Percentiles rank a stretch among this genome's conserved stretches.
phyloP scores from a whole-genome alignment of 495 filamentous ascomycete genomes.

The Diplogelasinospora grovesii region DNA sequence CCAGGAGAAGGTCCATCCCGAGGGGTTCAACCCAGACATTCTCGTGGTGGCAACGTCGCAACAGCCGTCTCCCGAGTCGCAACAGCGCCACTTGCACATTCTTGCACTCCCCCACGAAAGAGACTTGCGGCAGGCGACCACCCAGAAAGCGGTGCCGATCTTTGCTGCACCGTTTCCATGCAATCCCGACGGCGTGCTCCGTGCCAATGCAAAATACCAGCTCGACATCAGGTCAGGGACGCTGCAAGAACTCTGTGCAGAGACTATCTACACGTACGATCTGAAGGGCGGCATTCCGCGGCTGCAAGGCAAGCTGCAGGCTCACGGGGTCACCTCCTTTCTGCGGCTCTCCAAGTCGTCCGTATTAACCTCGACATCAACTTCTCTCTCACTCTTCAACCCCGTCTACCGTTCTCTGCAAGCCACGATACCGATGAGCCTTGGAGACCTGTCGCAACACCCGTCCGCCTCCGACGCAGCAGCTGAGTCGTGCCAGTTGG shows the following conservation, averaged over 20 bases:
- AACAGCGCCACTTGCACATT: slow-evolving; percentile 38
- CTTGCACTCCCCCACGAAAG: slow-evolving; percentile 32
- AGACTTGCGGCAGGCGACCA: slow-evolving; percentile 14
- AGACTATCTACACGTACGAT: slow-evolving; percentile 43
- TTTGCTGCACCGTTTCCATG: slow-evolving; percentile 22
- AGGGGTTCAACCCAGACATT: slow-evolving; percentile 40
- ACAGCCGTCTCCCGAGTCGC: background rate
- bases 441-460: slow-evolving; percentile 7
- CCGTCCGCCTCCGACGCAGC: slow-evolving; percentile 12
- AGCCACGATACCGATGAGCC: slow-evolving; percentile 41
- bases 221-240: slow-evolving; percentile 51
- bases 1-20: slow-evolving; percentile 27
- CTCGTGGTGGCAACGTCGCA: slow-evolving; percentile 38
- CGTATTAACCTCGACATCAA: slow-evolving; percentile 35
- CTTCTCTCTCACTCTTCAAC: slow-evolving; percentile 51
- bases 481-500: slow-evolving; percentile 36
- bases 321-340: slow-evolving; percentile 40
- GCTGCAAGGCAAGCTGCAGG: slow-evolving; percentile 30
- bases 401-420: slow-evolving; percentile 61
- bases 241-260: slow-evolving; percentile 44
- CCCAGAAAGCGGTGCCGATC: slow-evolving; percentile 19
- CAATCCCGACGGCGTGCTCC: slow-evolving; percentile 8
- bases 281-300: slow-evolving; percentile 43
- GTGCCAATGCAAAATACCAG: slow-evolving; percentile 37
- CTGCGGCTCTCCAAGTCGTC: slow-evolving; percentile 47